Conservation (phyloP, 2,329 filamentous ascomycete species). For the Ceratocystis ficicola region DNA sequence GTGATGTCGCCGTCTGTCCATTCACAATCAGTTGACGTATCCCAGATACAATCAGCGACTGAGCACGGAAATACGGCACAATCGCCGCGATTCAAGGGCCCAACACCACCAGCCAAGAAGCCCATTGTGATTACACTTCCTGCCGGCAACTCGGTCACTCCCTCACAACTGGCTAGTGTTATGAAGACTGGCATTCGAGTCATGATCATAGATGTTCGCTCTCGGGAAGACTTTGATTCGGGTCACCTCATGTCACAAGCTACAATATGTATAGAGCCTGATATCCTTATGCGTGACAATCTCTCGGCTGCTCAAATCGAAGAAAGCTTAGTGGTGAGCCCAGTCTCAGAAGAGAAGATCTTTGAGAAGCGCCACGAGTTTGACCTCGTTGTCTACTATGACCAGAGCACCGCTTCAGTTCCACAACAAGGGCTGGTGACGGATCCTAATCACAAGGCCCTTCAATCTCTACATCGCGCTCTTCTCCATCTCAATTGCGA, state of each 20-base stretch:
- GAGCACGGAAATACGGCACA: not conserved
- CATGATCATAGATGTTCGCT: conserved; percentile 74
- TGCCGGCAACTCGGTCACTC: conserved; percentile 47
- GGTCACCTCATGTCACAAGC: conserved; percentile 78
- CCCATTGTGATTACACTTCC: conserved; percentile 36
- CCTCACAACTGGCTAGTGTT: conserved; percentile 58
- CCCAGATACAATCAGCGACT: not conserved
- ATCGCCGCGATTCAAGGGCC: not conserved
- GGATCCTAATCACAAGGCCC: conserved; percentile 16
- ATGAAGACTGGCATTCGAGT: conserved; percentile 50
- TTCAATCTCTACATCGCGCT: conserved; percentile 56
- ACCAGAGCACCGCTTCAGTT: conserved; percentile 52
- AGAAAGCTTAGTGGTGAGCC: conserved; percentile 59
- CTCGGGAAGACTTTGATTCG: conserved; percentile 67
- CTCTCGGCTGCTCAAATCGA: conserved; percentile 50
- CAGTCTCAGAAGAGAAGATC: conserved; percentile 59
- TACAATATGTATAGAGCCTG: conserved; percentile 82
- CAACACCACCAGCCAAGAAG: not conserved
- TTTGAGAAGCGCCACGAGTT: conserved; percentile 64
- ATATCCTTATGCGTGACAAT: conserved; percentile 55
- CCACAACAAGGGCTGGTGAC: conserved; percentile 22
- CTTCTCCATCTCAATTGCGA: conserved; percentile 73
- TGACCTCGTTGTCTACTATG: conserved; percentile 84
- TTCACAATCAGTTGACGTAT: not conserved
- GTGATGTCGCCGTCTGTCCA: not conserved